Evolutionary conservation across 257 asterid genomes (phyloP).

Genomic region (Solanum chmielewskii): DNA sequence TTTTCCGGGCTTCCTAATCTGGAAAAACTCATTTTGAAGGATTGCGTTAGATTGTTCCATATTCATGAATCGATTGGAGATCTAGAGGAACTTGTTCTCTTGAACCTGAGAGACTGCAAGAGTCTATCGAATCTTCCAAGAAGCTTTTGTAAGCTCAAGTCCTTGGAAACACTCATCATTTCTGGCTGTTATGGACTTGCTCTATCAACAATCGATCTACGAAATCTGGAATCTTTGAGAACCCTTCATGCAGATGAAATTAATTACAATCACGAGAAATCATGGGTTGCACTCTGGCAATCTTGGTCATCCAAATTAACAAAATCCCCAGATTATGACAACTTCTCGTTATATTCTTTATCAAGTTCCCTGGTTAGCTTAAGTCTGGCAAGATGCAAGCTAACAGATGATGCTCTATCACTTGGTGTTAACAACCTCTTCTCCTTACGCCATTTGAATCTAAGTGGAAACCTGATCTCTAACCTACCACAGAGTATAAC

Average conservation of each 20-base stretch:
- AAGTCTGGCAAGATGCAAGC: conserved; percentile 5
- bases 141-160: not conserved
- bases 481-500: not conserved
- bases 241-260: not conserved
- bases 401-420: conserved; percentile 1
- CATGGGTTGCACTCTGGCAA: not conserved
- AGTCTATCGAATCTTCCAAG: not conserved
- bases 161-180: conserved; percentile 1
- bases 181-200: conserved; percentile 1
- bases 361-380: conserved; percentile 5
- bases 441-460: not conserved
- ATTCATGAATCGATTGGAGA: conserved; percentile 6
- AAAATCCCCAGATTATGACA: not conserved
- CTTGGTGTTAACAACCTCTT: not conserved
- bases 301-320: not conserved
- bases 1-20: conserved; percentile 5
- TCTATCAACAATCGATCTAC: not conserved
- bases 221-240: conserved; percentile 1
- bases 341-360: not conserved
- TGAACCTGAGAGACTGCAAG: conserved; percentile 2
- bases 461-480: not conserved
- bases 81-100: not conserved
- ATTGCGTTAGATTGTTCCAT: not conserved
- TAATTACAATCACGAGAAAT: not conserved
- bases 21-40: conserved; percentile 1